phyloP scores from a whole-genome alignment of 2,329 filamentous ascomycete species.

The Colletotrichum filicis region DNA sequence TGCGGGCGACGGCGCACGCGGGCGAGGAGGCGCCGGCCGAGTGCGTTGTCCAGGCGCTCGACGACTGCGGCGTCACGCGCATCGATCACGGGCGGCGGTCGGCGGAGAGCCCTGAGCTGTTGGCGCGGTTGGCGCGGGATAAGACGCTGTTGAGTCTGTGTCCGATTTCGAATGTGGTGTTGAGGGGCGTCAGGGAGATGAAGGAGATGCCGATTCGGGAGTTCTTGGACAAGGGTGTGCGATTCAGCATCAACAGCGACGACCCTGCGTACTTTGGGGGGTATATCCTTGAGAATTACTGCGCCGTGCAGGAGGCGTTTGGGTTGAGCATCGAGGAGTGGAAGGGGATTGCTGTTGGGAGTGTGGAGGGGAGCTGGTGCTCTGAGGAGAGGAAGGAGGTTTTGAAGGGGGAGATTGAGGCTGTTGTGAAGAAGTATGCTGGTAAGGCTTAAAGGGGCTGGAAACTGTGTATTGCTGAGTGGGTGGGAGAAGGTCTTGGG shows the following conservation, averaged over 20 bases:
- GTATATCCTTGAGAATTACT: conserved; percentile 81
- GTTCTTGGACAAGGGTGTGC: conserved; percentile 72
- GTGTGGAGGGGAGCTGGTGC: conserved; percentile 75
- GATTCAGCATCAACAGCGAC: conserved; percentile 79
- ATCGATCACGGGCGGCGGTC: conserved; percentile 82
- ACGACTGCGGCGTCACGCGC: conserved; percentile 69
- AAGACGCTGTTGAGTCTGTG: conserved; percentile 57
- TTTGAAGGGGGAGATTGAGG: conserved; percentile 60
- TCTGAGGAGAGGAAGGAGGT: conserved; percentile 69
- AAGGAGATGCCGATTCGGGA: conserved; percentile 64
- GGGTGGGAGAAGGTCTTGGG: too few relatives aligned
- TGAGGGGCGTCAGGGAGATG: conserved; percentile 35
- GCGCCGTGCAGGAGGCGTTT: conserved; percentile 79
- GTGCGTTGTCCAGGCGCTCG: conserved; percentile 73
- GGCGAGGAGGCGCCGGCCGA: conserved; percentile 78
- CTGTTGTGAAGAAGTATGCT: conserved; percentile 17
- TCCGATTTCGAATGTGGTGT: conserved; percentile 46
- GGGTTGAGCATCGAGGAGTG: conserved; percentile 72
- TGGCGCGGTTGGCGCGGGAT: conserved; percentile 66
- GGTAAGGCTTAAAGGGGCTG: background rate
- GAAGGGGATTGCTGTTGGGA: conserved; percentile 69
- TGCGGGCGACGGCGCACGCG: conserved; percentile 76
- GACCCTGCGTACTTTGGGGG: conserved; percentile 82
- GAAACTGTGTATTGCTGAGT: too few relatives aligned
- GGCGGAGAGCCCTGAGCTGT: conserved; percentile 67